phyloP scores from a whole-genome alignment of 2,329 filamentous ascomycete genomes.

The Penicillium sp. region DNA sequence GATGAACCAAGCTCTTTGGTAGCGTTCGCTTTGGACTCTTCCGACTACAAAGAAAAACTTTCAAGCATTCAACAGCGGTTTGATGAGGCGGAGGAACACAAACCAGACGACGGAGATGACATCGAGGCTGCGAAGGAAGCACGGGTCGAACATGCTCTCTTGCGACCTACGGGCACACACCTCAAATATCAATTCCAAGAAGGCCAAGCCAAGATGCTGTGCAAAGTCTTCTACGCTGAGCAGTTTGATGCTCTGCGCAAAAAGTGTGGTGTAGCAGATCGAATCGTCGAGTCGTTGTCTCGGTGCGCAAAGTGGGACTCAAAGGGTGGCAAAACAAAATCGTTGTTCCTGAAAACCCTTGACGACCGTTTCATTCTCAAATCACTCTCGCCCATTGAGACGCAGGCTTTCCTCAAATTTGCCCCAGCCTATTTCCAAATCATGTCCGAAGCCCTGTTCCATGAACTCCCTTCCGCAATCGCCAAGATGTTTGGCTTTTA shows the following conservation, averaged over 20 bases:
- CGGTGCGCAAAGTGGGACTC: slow-evolving; percentile 97
- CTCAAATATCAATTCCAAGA: slow-evolving; percentile 95
- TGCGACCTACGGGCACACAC: slow-evolving; percentile 84
- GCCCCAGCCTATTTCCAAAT: slow-evolving; percentile 96
- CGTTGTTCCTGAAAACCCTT: slow-evolving; percentile 91
- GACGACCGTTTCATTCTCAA: slow-evolving; percentile 94
- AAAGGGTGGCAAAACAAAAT: slow-evolving; percentile 96
- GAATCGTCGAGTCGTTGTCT: slow-evolving; percentile 92
- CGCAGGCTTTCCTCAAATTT: slow-evolving; percentile 89
- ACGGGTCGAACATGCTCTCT: slow-evolving; percentile 79
- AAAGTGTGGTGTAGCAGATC: slow-evolving; percentile 89
- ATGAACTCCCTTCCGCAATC: slow-evolving; percentile 91
- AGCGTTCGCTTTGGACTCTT: slow-evolving; percentile 83
- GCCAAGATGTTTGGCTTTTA: slow-evolving; percentile 99
- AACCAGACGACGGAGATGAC: slow-evolving; percentile 27
- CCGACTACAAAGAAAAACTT: slow-evolving; percentile 82
- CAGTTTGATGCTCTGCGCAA: slow-evolving; percentile 92
- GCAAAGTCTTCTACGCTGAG: slow-evolving; percentile 98
- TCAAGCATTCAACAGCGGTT: slow-evolving; percentile 47
- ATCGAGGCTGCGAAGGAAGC: slow-evolving; percentile 58
- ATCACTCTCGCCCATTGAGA: slow-evolving; percentile 85
- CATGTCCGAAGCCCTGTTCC: slow-evolving; percentile 94
- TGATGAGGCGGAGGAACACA: slow-evolving; percentile 32
- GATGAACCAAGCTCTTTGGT: slow-evolving; percentile 97
- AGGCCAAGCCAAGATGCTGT: slow-evolving; percentile 89